Evolutionary conservation across 2,329 filamentous ascomycete genomes (phyloP), one percentile per base, ranked within the genome.

Genomic region (Fusarium burgessii): DNA sequence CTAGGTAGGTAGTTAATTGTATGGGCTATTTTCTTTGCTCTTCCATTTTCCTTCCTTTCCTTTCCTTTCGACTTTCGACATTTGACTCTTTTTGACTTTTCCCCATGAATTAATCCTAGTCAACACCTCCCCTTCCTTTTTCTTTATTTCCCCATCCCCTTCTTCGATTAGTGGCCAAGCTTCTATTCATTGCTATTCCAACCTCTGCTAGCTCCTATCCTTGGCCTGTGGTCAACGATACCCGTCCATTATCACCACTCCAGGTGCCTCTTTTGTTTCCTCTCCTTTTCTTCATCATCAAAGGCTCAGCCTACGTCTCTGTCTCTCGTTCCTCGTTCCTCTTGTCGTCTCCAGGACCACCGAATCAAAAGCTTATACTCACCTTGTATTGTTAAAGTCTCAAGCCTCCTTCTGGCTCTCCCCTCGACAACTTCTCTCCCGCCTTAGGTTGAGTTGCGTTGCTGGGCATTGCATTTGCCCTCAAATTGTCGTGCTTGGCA

Each of bases 281-380:
- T 49, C 57, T 50, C 46, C 33, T 63, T 70, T 38, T 43, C 46
- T 56, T 59, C 41, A 35, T 60, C 36, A 58, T 35, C 8, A 29
- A 43, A 35, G 58, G 45, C 51, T 35, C n/a, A 35, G 23, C 61
- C 54, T 52, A 46, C 36, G 36, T 54, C 32, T 38, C 58, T 66
- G 64, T 72, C 71, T 74, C 64, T 74, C 71, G 58, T 71, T 72
- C 43, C 58, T 66, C 54, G 15, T 65, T 32, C 17, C 38, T 29
- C 41, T 56, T 51, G 45, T 54, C 38, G 58, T 69, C 70, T 54
- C 54, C 71, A 63, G 63, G 59, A 50, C 52, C 54, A 71, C 70
- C 70, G 70, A 57, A 62, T 73, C 58, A 35, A 52, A 68, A 55
- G 54, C 15, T 29, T 25, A 58, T 54, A 62, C 57, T 43, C 57